A percentile compares a stretch with the other conserved stretches of the same genome.
phyloP scores from a whole-genome alignment of 495 filamentous ascomycete genomes.

The Penicillium cinerascens region DNA sequence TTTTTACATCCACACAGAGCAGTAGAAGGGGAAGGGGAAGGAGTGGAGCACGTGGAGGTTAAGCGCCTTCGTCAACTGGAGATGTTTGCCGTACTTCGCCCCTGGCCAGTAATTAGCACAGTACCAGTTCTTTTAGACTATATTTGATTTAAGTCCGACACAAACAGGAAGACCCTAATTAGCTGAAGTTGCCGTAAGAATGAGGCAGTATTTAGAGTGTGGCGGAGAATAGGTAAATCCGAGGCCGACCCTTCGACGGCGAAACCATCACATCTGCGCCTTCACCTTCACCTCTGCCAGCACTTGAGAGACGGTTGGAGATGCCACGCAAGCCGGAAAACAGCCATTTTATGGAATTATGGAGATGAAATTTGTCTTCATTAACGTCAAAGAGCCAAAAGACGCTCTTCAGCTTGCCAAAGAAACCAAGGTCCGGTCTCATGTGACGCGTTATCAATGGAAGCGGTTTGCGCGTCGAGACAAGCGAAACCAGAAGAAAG shows the following conservation, averaged over 20 bases:
- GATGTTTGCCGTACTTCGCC: no score
- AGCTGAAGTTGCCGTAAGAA: no score
- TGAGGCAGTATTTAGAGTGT: no score
- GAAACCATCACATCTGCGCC: neutral
- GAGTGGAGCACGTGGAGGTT: no score
- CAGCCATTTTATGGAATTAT: neutral
- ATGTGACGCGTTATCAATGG: slow-evolving; percentile 32
- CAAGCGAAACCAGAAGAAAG: slow-evolving; percentile 4
- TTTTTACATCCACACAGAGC: no score
- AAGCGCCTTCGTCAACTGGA: neutral
- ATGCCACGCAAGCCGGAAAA: neutral
- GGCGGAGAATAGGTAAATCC: slow-evolving; percentile 6
- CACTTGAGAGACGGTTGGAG: neutral
- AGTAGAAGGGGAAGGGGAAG: no score
- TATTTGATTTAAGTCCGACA: no score
- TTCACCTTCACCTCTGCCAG: neutral
- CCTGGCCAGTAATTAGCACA: no score
- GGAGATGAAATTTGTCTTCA: slow-evolving; percentile 25
- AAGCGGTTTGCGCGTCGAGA: slow-evolving; percentile 8
- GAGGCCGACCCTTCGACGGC: neutral
- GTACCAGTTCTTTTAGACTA: no score
- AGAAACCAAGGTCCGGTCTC: slow-evolving; percentile 24
- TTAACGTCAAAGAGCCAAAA: slow-evolving; percentile 27
- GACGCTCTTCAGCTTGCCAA: slow-evolving; percentile 29
- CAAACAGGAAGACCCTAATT: no score